Base-by-base conservation (phyloP, 2,329 filamentous ascomycete species). In the Exophiala mesophila region DNA sequence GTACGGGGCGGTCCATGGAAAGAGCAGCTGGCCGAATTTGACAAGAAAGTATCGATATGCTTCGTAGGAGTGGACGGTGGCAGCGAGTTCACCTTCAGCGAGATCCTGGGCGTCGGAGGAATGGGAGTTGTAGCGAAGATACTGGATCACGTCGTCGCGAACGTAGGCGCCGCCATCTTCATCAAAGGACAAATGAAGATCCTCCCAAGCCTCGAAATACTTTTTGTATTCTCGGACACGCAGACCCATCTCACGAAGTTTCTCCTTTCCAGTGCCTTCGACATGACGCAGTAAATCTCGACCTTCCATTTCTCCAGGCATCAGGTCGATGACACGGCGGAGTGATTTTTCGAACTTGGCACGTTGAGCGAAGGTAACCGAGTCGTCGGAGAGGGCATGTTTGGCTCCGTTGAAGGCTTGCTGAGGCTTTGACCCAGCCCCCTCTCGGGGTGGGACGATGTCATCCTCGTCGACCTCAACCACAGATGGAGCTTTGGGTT, bases 31-130 rank as follows among this genome's bases (percentile, higher is more conserved):
- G 1, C 63, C 59, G 18, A 71, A 57, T 24, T 59, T 59, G 32
- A 61, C 59, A 17, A 72, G 51, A 49, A 70, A 65, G 16, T 51
- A 56, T 13, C 68, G 64, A 51, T 65, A 69, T 4, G 57, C 53
- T 46, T 71, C 68, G 37, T 71, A 71, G n/a, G 57, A 54, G 13
- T 64, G 63, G 28, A 69, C 58, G 21, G 59, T 60, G 39, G 57
- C 55, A 19, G 57, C 58, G 16, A 64, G 53, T 24, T 56, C 28
- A 2, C 55, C 37, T 3, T 49, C 49, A 6, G 56, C 45, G 8
- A 40, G 21, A 4, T 44, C 46, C 13, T 48, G 44, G 19, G 33
- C 36, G 13, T 42, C 29, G 9, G 41, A 20, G 16, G 43, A 18
- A 24, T 54, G 51, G 13, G 47, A 52, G 39, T 60, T 52, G 20